Evolutionary conservation across 495 filamentous ascomycete genomes (phyloP).

Genomic region (Aspergillus campestris): DNA sequence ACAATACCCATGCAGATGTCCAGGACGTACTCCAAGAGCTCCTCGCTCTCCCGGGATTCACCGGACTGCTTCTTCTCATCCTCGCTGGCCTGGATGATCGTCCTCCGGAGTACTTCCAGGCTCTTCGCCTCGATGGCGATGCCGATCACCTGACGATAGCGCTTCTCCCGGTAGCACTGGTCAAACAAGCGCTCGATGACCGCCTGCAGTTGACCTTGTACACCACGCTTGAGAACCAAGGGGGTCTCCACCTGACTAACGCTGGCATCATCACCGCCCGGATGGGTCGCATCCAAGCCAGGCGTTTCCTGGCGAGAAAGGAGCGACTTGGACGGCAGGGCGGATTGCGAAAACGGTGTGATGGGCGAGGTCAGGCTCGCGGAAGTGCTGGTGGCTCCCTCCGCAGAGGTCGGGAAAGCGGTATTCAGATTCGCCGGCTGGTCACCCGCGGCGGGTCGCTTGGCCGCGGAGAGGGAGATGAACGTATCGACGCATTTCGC

Average conservation of each 20-base stretch:
- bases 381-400: constrained; percentile 56
- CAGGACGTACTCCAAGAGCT: constrained; percentile 93
- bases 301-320: constrained; percentile 69
- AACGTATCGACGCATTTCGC: constrained; percentile 97
- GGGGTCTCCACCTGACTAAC: constrained; percentile 46
- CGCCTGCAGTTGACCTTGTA: constrained; percentile 64
- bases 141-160: constrained; percentile 95
- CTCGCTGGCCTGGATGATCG: constrained; percentile 73
- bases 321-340: constrained; percentile 85
- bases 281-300: constrained; percentile 45
- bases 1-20: constrained; percentile 97
- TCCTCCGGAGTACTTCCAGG: constrained; percentile 76
- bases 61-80: constrained; percentile 64
- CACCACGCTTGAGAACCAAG: constrained; percentile 44
- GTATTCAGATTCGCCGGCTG: constrained; percentile 63
- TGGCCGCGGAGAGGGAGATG: constrained; percentile 72
- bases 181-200: constrained; percentile 88
- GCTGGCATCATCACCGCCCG: constrained; percentile 45
- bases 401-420: constrained; percentile 54
- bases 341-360: constrained; percentile 87
- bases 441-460: constrained; percentile 49
- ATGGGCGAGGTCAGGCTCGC: constrained; percentile 74
- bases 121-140: constrained; percentile 95
- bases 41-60: constrained; percentile 62
- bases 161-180: constrained; percentile 74